Conservation (phyloP, 139 green algal genomes). For the Dunaliella sp. region DNA sequence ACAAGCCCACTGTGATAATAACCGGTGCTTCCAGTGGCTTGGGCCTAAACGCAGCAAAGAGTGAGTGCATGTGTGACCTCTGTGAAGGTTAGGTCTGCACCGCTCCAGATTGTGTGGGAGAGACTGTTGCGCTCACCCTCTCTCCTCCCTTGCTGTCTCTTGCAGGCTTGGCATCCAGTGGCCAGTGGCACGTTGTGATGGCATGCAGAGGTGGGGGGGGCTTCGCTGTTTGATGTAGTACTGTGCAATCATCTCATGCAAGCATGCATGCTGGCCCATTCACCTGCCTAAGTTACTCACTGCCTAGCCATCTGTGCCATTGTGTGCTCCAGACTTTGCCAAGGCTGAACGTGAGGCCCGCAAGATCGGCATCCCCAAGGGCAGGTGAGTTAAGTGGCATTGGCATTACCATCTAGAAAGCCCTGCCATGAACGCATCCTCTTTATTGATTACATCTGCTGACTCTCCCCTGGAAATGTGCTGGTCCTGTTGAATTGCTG, state of each 20-base stretch:
- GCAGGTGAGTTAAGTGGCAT: too few relatives aligned
- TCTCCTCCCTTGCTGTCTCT: not conserved
- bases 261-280: not conserved
- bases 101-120: too few relatives aligned
- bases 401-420: too few relatives aligned
- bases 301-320: not conserved
- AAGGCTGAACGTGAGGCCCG: constrained; percentile 65
- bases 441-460: too few relatives aligned
- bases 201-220: constrained; percentile 40
- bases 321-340: constrained; percentile 53
- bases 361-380: constrained; percentile 57
- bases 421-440: too few relatives aligned
- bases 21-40: constrained; percentile 89
- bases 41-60: constrained; percentile 76
- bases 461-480: too few relatives aligned
- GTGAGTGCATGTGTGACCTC: not conserved
- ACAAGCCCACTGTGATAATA: constrained; percentile 66
- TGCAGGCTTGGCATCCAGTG: constrained; percentile 51
- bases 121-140: not conserved
- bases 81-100: too few relatives aligned
- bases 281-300: not conserved
- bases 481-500: too few relatives aligned
- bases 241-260: not conserved
- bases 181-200: constrained; percentile 91
- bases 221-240: not conserved